Percentiles rank a stretch among this genome's conserved stretches.
These are phyloP conservation scores for Metschnikowia continentalis DNA, from an alignment of 805 yeast species.

Conservation along the genomic window DNA sequence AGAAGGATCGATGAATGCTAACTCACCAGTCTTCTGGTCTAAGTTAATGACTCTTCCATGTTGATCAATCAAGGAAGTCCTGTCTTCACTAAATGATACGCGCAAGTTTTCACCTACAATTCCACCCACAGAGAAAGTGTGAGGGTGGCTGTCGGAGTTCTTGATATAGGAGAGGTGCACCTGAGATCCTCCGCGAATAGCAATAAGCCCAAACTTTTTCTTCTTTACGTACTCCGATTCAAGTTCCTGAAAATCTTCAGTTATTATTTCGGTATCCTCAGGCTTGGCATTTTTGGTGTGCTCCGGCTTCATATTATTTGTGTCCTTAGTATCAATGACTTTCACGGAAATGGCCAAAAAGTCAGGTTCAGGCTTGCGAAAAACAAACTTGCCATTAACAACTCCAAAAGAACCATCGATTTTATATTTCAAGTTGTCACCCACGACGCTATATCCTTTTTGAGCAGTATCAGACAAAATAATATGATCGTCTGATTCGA, in stretches of 20 bases:
- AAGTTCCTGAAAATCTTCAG: too few species aligned
- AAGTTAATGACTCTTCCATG: neutral
- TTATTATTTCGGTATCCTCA: too few species aligned
- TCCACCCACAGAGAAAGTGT: conserved; percentile 16
- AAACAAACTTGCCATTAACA: neutral
- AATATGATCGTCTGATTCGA: neutral
- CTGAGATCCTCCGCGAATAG: too few species aligned
- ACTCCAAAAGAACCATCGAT: neutral
- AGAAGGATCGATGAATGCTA: conserved; percentile 5
- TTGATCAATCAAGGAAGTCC: neutral
- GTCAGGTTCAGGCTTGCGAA: neutral
- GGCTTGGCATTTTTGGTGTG: neutral
- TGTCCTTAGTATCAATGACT: neutral
- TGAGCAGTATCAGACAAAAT: neutral
- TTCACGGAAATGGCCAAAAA: conserved; percentile 9
- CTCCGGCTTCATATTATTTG: neutral
- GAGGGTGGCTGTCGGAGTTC: too few species aligned
- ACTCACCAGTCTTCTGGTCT: neutral
- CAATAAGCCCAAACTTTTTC: too few species aligned
- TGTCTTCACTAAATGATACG: neutral
- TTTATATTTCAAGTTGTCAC: neutral
- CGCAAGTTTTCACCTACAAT: conserved; percentile 22
- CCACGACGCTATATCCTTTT: neutral
- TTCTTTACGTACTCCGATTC: too few species aligned
- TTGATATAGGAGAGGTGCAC: too few species aligned